A percentile compares a stretch with the other conserved stretches of the same genome.
Evolutionary conservation across 2,329 filamentous ascomycete species (phyloP).

Genomic region (Aspergillus eucalypticola): DNA sequence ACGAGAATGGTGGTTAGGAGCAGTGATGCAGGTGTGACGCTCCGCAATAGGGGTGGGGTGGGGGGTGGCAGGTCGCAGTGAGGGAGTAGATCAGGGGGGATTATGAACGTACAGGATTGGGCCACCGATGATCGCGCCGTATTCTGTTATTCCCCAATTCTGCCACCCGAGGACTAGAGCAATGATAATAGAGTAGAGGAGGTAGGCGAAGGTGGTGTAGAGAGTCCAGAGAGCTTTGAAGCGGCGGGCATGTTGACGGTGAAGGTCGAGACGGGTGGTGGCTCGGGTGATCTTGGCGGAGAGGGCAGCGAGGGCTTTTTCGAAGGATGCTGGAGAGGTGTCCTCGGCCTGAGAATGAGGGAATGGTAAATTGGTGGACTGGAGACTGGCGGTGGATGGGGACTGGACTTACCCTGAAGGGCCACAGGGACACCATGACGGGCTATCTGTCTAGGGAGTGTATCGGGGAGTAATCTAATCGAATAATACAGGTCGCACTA

Average conservation of each 20-base stretch:
- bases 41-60: background rate
- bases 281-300: conserved; percentile 78
- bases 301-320: conserved; percentile 82
- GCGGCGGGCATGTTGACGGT: conserved; percentile 71
- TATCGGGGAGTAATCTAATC: background rate
- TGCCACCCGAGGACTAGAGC: conserved; percentile 81
- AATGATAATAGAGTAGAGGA: conserved; percentile 79
- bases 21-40: background rate
- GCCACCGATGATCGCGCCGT: conserved; percentile 73
- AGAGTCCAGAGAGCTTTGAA: conserved; percentile 84
- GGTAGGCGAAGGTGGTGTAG: conserved; percentile 86
- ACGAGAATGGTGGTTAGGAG: background rate
- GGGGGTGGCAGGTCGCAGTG: background rate
- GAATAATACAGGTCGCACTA: background rate
- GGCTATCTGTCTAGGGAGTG: background rate
- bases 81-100: conserved; percentile 3
- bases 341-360: conserved; percentile 63
- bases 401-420: conserved; percentile 66
- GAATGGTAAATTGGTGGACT: background rate
- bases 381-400: background rate
- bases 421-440: conserved; percentile 80
- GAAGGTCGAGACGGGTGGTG: conserved; percentile 70
- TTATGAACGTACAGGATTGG: conserved; percentile 66
- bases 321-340: conserved; percentile 85
- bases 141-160: conserved; percentile 75